Evolutionary conservation across 2,329 filamentous ascomycete species (phyloP), one percentile per base, ranked within the genome.

Genomic region (Diaporthe helianthi): DNA sequence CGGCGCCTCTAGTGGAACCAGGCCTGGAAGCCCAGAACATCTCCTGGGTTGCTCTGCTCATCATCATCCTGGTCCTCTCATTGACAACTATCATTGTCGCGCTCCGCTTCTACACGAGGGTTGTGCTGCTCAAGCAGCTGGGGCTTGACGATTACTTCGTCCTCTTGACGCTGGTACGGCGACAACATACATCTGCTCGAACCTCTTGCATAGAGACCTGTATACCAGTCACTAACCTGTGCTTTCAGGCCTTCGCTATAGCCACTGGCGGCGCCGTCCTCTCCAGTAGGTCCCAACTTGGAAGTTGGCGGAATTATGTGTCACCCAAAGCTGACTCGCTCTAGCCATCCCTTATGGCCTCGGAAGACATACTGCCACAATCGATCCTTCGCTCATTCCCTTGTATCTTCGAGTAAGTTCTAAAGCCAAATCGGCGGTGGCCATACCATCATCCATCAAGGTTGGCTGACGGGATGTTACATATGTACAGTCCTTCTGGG

Each of bases 111-210:
- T 79, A 78, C 68, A 78, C 78, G 31, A 75, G 78, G 7, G 69
- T 51, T 36, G 69, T 63, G 70, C 54, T 79, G 38, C 70, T 78
- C 54, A 76, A 76, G 31, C 73, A 76, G 33, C 60, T 78, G n/a
- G 77, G 77, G 7, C 63, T 70, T 24, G 78, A 79, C 71, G 77
- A 79, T 68, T 78, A 76, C 68, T 70, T 76, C 46, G 71, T 74
- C 31, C 69, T 83, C 6, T 54, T 80, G 33, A 82, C 82, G 12
- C 82, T 80, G 73, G 82, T 83, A 71, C 72, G 77, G 67, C n/a
- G 6, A 36, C 36, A 5, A 29, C 13, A 12, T 31, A 29, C 13
- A 12, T 31, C 31, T 8, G 9, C 19, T 9, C 17, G 31, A 24
- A 4, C 19, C 7, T 10, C 5, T 15, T 46, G 3, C 19, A 10